phyloP scores from a whole-genome alignment of 495 filamentous ascomycete species.

The Penicillium egyptiacum region DNA sequence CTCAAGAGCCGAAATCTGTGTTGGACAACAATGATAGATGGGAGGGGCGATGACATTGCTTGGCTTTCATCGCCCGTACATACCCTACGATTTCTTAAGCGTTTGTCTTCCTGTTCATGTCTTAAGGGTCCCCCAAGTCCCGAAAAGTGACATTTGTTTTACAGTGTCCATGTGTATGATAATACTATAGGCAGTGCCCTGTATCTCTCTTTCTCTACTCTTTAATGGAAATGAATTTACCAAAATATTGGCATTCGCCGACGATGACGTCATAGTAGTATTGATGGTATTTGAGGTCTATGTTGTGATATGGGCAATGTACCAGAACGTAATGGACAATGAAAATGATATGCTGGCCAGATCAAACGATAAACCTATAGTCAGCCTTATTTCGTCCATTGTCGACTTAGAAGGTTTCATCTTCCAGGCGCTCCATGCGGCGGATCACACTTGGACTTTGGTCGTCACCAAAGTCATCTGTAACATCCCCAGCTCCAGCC shows the following conservation, averaged over 20 bases:
- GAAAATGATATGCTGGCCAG: background rate
- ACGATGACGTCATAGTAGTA: conserved; percentile 3
- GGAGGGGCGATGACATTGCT: conserved; percentile 3
- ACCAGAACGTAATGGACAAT: background rate
- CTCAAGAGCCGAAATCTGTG: background rate
- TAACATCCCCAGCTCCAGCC: conserved; percentile 58
- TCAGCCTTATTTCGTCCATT: background rate
- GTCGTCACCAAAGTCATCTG: conserved; percentile 49
- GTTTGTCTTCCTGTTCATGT: conserved; percentile 16
- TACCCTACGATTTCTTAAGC: conserved; percentile 20
- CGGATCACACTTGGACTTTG: conserved; percentile 76
- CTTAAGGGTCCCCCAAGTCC: conserved; percentile 3
- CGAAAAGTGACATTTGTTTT: conserved; percentile 14
- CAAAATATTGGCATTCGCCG: background rate
- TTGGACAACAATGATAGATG: conserved; percentile 7
- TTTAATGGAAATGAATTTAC: conserved; percentile 7
- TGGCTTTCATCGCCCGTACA: conserved; percentile 11
- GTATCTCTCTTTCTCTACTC: conserved; percentile 12
- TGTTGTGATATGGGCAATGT: background rate
- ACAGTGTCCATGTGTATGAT: conserved; percentile 9
- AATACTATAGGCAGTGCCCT: background rate
- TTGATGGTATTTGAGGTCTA: background rate
- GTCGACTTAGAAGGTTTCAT: conserved; percentile 64
- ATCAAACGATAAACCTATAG: background rate
- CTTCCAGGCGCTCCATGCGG: conserved; percentile 62